Evolutionary conservation across 73 alveolate genomes (phyloP).

Genomic region (Symbiodinium pilosum): DNA sequence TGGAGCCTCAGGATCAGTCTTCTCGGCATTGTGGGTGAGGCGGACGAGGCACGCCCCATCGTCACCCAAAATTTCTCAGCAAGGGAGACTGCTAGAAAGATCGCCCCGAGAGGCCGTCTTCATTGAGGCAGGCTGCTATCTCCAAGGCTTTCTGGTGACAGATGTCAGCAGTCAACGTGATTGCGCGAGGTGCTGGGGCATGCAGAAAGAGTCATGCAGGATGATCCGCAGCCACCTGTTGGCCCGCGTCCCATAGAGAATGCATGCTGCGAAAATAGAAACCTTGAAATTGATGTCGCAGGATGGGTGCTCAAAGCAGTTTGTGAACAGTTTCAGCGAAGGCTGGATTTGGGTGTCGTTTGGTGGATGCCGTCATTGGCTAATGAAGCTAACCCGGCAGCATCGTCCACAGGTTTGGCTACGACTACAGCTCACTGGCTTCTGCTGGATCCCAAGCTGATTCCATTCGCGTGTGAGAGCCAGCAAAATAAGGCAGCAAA

Average conservation of each 20-base stretch:
- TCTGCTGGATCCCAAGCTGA: too few relatives aligned
- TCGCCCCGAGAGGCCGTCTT: neutral
- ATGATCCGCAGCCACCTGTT: neutral
- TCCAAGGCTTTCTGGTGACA: neutral
- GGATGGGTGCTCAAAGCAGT: slow-evolving; percentile 9
- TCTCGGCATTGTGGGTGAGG: neutral
- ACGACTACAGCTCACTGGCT: too few relatives aligned
- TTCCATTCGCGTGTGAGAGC: too few relatives aligned
- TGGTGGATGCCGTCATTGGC: neutral
- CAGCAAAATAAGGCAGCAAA: too few relatives aligned
- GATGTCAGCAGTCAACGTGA: neutral
- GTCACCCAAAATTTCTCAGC: too few relatives aligned
- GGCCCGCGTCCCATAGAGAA: neutral
- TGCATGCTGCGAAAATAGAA: too few relatives aligned
- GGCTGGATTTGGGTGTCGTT: too few relatives aligned
- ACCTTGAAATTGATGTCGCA: neutral
- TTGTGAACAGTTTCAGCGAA: neutral
- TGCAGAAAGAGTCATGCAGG: neutral
- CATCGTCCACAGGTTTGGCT: neutral
- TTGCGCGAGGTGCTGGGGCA: neutral
- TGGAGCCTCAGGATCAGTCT: neutral
- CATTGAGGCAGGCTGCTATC: neutral
- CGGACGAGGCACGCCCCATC: slow-evolving; percentile 10
- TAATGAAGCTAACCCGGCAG: neutral
- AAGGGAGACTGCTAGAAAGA: too few relatives aligned